Percentiles rank a stretch among this genome's conserved stretches.
Evolutionary conservation across 805 yeast species (phyloP).

Genomic region (Kurtzmaniella fragi): DNA sequence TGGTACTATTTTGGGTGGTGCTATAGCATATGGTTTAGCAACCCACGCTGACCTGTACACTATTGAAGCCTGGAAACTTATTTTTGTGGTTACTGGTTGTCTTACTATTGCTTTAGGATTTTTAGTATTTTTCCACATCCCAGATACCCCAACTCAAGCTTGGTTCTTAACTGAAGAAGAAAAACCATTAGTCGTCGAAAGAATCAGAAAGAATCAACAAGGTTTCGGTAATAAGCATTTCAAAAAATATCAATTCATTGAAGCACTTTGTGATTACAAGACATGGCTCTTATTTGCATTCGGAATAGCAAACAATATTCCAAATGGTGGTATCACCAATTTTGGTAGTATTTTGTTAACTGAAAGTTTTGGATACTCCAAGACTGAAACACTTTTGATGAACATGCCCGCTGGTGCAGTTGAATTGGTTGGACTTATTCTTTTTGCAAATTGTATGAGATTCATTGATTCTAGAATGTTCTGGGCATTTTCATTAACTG

Average conservation of each 20-base stretch:
- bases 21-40: slow-evolving; percentile 15
- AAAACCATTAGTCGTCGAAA: slow-evolving; percentile 36
- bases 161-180: slow-evolving; percentile 40
- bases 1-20: slow-evolving; percentile 24
- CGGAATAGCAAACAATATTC: slow-evolving; percentile 26
- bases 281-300: slow-evolving; percentile 44
- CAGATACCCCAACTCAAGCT: slow-evolving; percentile 29
- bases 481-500: slow-evolving; percentile 18
- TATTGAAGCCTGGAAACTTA: slow-evolving; percentile 34
- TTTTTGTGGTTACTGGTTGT: slow-evolving; percentile 40
- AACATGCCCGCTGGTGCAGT: slow-evolving; percentile 35
- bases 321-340: slow-evolving; percentile 35
- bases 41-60: slow-evolving; percentile 7
- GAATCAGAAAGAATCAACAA: slow-evolving; percentile 50
- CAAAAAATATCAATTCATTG: slow-evolving; percentile 50
- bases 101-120: slow-evolving; percentile 30
- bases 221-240: slow-evolving; percentile 55
- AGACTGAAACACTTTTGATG: slow-evolving; percentile 21
- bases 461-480: slow-evolving; percentile 18
- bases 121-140: slow-evolving; percentile 23
- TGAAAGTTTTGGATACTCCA: slow-evolving; percentile 14
- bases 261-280: slow-evolving; percentile 45
- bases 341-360: slow-evolving; percentile 22
- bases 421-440: slow-evolving; percentile 21
- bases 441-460: slow-evolving; percentile 11